Base-by-base conservation (phyloP, 805 yeast genomes). In the Schwanniomyces pseudopolymorphus region DNA sequence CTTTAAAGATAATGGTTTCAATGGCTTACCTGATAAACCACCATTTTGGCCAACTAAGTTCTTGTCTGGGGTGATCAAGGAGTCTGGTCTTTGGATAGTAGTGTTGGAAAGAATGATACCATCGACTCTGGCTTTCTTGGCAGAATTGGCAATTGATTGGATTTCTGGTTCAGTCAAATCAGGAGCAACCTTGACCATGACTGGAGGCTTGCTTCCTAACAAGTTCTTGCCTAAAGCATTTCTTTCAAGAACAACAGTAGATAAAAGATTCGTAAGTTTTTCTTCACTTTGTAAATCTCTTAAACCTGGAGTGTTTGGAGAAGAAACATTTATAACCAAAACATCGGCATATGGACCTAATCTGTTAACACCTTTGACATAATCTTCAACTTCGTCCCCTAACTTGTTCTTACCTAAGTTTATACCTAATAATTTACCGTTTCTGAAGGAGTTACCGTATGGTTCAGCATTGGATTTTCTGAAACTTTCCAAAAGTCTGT, bases 261-360 rank as follows among this genome's bases (percentile, higher is more conserved):
- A 69, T 55, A 92, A 75, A 56, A 92, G 71, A 28, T 75, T 75
- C 6, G 89, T 80, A 49, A 92, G 77, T 62, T 86, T 87, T 46
- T 74, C 75, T 55, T 88, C 96, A 46, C 72, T 80, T 70, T 92
- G 98, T 55, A 92, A 77, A 56, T 83, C 88, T 59, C 98, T 80
- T 55, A 92, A 77, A 2, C 97, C 97, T 4, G 98, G 98, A 1
- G 98, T 92, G 62, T 92, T 92, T 44, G 98, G 98, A 41, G 96
- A 87, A 1, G 97, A 89, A 11, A 92, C 96, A 59, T 92, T 92
- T 53, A 92, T 80, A 16, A 92, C 92, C 50, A 92, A 72, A 6
- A 88, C 90, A 67, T 92, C 98, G 4, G 98, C 96, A 56, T 75
- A 82, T 10, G 83, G 81, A 10, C 95, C 96, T 54, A 92, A 81